Percentiles rank a stretch among this genome's conserved stretches.
Conservation (phyloP, 108 stramenopile species). For the Stephanodiscus minutulus region DNA sequence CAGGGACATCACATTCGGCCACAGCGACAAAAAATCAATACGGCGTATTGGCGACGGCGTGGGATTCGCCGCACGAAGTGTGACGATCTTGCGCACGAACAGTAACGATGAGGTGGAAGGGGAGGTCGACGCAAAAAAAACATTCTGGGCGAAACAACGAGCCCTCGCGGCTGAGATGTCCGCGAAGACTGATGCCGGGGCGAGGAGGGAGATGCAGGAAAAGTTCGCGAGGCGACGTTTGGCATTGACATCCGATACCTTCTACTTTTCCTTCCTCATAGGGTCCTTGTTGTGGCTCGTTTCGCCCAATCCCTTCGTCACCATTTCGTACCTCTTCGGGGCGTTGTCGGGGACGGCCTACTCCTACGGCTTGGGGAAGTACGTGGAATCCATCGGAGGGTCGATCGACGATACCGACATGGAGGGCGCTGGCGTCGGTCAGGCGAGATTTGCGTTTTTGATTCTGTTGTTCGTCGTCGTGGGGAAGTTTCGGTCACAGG, state of each 20-base stretch:
- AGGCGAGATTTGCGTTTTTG: slow-evolving; percentile 87
- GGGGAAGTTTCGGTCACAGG: slow-evolving; percentile 70
- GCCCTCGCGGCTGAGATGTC: slow-evolving; percentile 63
- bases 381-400: slow-evolving; percentile 80
- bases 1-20: neutral
- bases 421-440: slow-evolving; percentile 78
- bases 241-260: slow-evolving; percentile 66
- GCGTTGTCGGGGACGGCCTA: slow-evolving; percentile 77
- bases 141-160: slow-evolving; percentile 76
- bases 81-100: neutral
- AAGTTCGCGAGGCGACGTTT: slow-evolving; percentile 61
- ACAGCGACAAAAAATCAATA: slow-evolving; percentile 1
- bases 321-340: slow-evolving; percentile 80
- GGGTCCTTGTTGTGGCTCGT: slow-evolving; percentile 65
- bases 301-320: slow-evolving; percentile 63
- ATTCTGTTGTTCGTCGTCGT: slow-evolving; percentile 78
- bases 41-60: neutral
- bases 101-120: slow-evolving; percentile 11
- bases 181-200: slow-evolving; percentile 35
- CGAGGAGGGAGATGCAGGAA: slow-evolving; percentile 43
- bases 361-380: slow-evolving; percentile 82
- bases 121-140: slow-evolving; percentile 26
- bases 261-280: slow-evolving; percentile 67
- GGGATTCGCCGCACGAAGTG: neutral
- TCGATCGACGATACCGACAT: slow-evolving; percentile 56